Evolutionary conservation across 805 yeast species (phyloP).

Genomic region (Kodamaea kakaduensis): DNA sequence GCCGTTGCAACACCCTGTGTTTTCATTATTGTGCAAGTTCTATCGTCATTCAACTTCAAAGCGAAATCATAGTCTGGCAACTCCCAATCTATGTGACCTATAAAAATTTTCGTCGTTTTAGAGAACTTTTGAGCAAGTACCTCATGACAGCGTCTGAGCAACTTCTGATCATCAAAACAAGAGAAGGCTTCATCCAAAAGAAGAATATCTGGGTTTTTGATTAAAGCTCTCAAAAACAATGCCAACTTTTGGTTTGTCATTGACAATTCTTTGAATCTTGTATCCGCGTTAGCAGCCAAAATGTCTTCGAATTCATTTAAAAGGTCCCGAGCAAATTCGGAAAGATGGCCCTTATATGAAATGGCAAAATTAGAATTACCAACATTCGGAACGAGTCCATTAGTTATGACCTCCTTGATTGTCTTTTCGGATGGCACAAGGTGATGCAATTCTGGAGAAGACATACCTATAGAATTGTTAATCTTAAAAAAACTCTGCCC

Average conservation of each 20-base stretch:
- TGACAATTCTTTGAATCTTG: constrained; percentile 49
- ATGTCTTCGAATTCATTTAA: constrained; percentile 20
- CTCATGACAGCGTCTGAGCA: constrained; percentile 32
- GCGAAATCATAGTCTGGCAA: constrained; percentile 63
- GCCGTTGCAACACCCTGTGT: too few relatives aligned
- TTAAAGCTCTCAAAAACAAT: constrained; percentile 69
- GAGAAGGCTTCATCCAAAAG: constrained; percentile 92
- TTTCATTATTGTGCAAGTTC: constrained; percentile 1
- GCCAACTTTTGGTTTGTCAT: constrained; percentile 76
- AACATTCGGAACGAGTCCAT: constrained; percentile 60
- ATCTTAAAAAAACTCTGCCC: constrained; percentile 71
- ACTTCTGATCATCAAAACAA: constrained; percentile 67
- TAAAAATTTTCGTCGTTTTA: constrained; percentile 64
- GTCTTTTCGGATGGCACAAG: constrained; percentile 62
- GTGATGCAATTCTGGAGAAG: constrained; percentile 91
- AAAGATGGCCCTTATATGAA: constrained; percentile 31
- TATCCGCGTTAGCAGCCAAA: constrained; percentile 35
- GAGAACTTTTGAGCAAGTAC: constrained; percentile 19
- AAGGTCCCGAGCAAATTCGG: constrained; percentile 16
- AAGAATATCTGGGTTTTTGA: constrained; percentile 72
- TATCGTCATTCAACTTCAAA: constrained; percentile 19
- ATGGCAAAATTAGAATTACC: constrained; percentile 54
- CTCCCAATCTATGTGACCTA: constrained; percentile 83
- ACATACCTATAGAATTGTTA: constrained; percentile 74
- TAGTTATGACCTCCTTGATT: constrained; percentile 55